phyloP scores from a whole-genome alignment of 306 rosid genomes.

The Cucurbita pepo region DNA sequence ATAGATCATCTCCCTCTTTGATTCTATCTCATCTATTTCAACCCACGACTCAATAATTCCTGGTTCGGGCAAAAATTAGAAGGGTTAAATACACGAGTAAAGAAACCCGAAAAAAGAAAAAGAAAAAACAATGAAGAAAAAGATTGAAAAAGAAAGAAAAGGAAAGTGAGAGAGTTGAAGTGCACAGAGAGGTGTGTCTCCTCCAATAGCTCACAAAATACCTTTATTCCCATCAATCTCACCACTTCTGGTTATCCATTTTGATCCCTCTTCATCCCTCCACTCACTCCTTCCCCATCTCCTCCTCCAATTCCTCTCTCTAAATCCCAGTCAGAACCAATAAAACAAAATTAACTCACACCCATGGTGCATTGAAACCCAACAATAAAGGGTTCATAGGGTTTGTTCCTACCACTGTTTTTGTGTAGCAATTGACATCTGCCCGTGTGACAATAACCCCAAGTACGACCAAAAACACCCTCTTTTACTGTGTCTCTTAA shows the following conservation, averaged over 20 bases:
- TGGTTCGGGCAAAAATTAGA: no score
- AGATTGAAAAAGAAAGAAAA: neutral
- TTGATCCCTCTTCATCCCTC: neutral
- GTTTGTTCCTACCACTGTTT: neutral
- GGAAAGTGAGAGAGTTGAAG: neutral
- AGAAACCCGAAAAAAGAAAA: no score
- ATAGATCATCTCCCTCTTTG: no score
- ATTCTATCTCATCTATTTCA: no score
- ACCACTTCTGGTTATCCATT: neutral
- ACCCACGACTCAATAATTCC: no score
- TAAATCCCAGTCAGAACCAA: neutral
- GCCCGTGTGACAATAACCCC: neutral
- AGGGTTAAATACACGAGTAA: no score
- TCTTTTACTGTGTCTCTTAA: constrained; percentile 2
- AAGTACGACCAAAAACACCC: neutral
- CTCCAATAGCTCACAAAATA: constrained; percentile 2
- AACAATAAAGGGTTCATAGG: neutral
- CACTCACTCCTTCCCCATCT: neutral
- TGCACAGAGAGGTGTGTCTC: neutral
- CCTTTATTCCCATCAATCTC: constrained; percentile 14
- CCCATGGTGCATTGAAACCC: constrained; percentile 23
- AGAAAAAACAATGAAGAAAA: neutral
- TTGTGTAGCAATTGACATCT: neutral
- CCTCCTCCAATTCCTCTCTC: neutral
- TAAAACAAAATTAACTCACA: neutral